Conservation (phyloP, 257 asterid genomes). For the Solanum phureja region DNA sequence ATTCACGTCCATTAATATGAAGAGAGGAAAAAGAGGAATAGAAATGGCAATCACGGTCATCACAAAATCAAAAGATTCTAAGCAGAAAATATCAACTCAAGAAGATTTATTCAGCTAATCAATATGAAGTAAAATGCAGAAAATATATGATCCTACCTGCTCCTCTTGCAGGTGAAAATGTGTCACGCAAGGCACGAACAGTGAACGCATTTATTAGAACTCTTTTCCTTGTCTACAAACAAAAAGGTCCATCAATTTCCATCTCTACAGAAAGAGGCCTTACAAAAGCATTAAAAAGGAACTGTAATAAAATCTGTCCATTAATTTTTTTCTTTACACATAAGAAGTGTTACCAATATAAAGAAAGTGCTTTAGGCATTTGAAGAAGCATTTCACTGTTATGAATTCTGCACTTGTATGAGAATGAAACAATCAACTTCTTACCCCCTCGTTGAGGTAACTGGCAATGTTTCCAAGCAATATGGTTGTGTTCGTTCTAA, state of each 20-base stretch:
- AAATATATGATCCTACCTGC: slow-evolving; percentile 51
- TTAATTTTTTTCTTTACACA: not conserved
- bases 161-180: slow-evolving; percentile 96
- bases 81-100: slow-evolving; percentile 5
- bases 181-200: slow-evolving; percentile 93
- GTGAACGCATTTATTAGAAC: slow-evolving; percentile 94
- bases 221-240: slow-evolving; percentile 83
- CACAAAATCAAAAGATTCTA: not conserved
- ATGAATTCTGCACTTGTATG: not conserved
- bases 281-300: not conserved
- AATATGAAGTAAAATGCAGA: not conserved
- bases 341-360: not conserved
- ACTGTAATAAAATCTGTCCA: not conserved
- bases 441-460: slow-evolving; percentile 92
- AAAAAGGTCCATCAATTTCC: not conserved
- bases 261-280: not conserved
- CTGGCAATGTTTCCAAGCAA: slow-evolving; percentile 95
- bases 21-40: not conserved
- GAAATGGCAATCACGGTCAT: not conserved
- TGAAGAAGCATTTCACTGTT: not conserved
- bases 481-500: slow-evolving; percentile 95
- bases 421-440: slow-evolving; percentile 12
- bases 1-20: slow-evolving; percentile 2
- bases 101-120: not conserved
- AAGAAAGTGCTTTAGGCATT: not conserved